Evolutionary conservation across 768 basidiomycete species (phyloP), one percentile per base, ranked within the genome.

Genomic region (Mycena capillaripes): DNA sequence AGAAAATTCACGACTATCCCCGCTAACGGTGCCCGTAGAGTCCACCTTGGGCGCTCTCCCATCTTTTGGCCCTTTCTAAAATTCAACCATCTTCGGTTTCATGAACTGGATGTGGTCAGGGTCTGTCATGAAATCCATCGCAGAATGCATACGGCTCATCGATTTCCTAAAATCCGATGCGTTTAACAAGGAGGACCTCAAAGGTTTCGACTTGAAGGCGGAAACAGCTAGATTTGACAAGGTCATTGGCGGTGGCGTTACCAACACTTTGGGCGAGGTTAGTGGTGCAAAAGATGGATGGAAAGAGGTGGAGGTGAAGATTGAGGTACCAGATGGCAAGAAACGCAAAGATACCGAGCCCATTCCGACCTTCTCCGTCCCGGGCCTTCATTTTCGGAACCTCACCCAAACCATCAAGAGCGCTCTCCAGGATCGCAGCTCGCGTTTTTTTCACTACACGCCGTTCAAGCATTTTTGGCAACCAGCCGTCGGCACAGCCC

Each of bases 61-160:
- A 0, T 12, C 46, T 12, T 19, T 25, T 21, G 36, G 40, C 11
- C 59, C 59, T 17, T 78, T 78, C 55, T 6, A 17, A 1, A 76
- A 76, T 25, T 72, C 69, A 1, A 73, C 69, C 17, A 58, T 71
- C 16, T 74, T 69, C 48, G 75, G 78, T 1, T 60, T 79, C 14
- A 75, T 76, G 66, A 69, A 74, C 44, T 78, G 78, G 78, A 75
- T 75, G 69, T 77, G 73, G 77, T 75, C 68, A 4, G 75, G 77
- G 1, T 75, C 76, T 6, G 48, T 67, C 16, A 68, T 67, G 56
- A 80, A 78, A 52, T 76, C 72, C 0, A 36, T 75, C 7, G 62
- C 21, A 2, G 76, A 77, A 27, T 23, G 70, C 8, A 66, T 32
- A 2, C 6, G 61, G 16, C 74, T 80, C 1, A 44, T 79, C 17